Conservation (phyloP, 148 eudicot species). For the Amaranthus palmeri region DNA sequence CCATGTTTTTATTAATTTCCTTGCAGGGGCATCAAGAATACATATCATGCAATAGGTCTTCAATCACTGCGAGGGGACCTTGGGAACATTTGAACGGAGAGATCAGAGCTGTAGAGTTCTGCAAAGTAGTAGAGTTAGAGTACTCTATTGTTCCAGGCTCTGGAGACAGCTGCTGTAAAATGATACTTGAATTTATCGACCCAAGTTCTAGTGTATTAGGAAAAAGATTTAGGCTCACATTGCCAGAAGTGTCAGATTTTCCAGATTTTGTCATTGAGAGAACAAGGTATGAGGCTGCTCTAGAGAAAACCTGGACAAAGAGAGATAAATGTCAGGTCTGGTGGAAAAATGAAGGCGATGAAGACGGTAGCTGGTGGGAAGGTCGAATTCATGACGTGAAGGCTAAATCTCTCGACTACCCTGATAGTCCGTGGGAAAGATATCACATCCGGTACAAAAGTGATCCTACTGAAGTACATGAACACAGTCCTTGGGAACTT, state of each 20-base stretch:
- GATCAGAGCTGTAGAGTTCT: slow-evolving; percentile 78
- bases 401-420: slow-evolving; percentile 70
- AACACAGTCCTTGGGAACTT: slow-evolving; percentile 97
- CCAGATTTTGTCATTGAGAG: slow-evolving; percentile 93
- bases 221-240: slow-evolving; percentile 63
- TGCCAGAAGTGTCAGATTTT: slow-evolving; percentile 67
- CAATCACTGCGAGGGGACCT: slow-evolving; percentile 40
- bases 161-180: slow-evolving; percentile 92
- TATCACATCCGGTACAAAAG: slow-evolving; percentile 63
- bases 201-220: slow-evolving; percentile 54
- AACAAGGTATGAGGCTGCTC: slow-evolving; percentile 73
- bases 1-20: slow-evolving; percentile 9
- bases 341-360: slow-evolving; percentile 86
- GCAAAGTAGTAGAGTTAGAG: slow-evolving; percentile 56
- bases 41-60: slow-evolving; percentile 29
- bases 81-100: slow-evolving; percentile 62
- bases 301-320: slow-evolving; percentile 65
- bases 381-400: slow-evolving; percentile 63
- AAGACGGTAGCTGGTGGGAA: slow-evolving; percentile 94
- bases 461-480: slow-evolving; percentile 61
- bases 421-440: slow-evolving; percentile 96
- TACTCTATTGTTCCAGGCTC: slow-evolving; percentile 70
- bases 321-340: slow-evolving; percentile 95
- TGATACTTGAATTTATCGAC: slow-evolving; percentile 65
- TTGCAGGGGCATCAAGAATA: slow-evolving; percentile 89